A percentile compares a stretch with the other conserved stretches of the same genome.
Conservation (phyloP, 2,329 filamentous ascomycete genomes). For the Fusarium chlamydosporum region DNA sequence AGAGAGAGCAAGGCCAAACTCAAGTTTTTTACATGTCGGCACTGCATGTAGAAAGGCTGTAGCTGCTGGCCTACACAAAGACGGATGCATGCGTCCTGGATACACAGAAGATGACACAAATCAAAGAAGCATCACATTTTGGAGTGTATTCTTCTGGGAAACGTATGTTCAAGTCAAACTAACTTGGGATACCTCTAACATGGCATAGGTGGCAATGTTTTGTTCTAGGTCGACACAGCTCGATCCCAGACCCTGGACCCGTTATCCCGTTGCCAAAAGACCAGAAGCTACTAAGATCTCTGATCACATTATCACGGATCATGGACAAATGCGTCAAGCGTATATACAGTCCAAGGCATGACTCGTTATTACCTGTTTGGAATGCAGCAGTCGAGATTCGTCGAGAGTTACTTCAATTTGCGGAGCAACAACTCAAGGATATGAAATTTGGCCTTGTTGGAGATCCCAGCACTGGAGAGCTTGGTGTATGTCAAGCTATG, state of each 20-base stretch:
- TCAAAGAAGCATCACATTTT: conserved; percentile 55
- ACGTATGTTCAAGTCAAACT: conserved; percentile 49
- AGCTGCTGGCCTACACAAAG: conserved; percentile 61
- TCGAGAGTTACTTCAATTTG: conserved; percentile 51
- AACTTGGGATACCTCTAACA: background rate
- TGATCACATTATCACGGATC: conserved; percentile 56
- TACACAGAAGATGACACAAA: conserved; percentile 54
- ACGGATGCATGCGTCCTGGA: conserved; percentile 52
- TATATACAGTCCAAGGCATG: conserved; percentile 59
- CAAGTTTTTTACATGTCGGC: conserved; percentile 59
- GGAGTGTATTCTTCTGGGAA: conserved; percentile 60
- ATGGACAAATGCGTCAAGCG: conserved; percentile 59
- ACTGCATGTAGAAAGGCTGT: conserved; percentile 59
- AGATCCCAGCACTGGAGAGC: conserved; percentile 54
- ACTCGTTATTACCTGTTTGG: conserved; percentile 54
- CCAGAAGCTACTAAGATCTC: conserved; percentile 56
- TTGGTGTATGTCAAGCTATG: conserved; percentile 59
- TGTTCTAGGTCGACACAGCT: conserved; percentile 59
- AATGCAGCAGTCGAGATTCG: conserved; percentile 53
- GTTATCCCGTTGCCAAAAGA: conserved; percentile 55
- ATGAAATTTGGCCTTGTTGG: conserved; percentile 56
- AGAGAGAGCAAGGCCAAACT: conserved; percentile 61
- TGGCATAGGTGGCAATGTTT: conserved; percentile 59
- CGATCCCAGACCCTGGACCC: conserved; percentile 56
- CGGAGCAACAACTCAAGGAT: conserved; percentile 50